These are phyloP conservation scores for Begonia fuchsioides DNA, from an alignment of 306 rosid species.

Conservation along the genomic window DNA sequence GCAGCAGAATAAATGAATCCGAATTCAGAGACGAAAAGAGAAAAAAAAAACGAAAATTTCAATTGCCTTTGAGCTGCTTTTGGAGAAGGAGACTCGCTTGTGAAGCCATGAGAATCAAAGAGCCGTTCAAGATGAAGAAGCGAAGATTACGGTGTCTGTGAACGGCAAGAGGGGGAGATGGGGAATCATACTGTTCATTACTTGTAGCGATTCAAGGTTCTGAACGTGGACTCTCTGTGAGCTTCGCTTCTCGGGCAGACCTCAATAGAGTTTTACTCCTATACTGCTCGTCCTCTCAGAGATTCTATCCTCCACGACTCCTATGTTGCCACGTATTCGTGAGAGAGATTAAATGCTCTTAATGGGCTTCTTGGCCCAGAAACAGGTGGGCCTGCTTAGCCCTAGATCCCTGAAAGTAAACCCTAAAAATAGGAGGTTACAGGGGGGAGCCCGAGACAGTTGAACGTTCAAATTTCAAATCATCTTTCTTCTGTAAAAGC, in stretches of 20 bases:
- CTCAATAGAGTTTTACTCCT: too few relatives aligned
- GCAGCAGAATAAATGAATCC: neutral
- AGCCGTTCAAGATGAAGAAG: conserved; percentile 3
- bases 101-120: conserved; percentile 37
- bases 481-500: too few relatives aligned
- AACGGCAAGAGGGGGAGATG: conserved; percentile 9
- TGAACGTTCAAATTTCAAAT: too few relatives aligned
- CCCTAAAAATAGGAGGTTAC: too few relatives aligned
- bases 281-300: too few relatives aligned
- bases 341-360: too few relatives aligned
- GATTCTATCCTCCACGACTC: too few relatives aligned
- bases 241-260: neutral
- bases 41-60: neutral
- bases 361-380: too few relatives aligned
- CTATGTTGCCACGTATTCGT: too few relatives aligned
- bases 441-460: too few relatives aligned
- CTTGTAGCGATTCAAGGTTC: neutral
- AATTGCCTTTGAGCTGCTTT: conserved; percentile 83
- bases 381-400: too few relatives aligned
- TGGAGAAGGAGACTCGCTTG: conserved; percentile 96
- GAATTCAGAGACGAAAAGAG: neutral
- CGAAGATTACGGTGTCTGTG: conserved; percentile 10
- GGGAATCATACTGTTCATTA: neutral
- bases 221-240: neutral
- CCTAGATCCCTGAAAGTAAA: too few relatives aligned